Evolutionary conservation across 441 rosid genomes (phyloP).

Genomic region (Euphorbia celastroides): DNA sequence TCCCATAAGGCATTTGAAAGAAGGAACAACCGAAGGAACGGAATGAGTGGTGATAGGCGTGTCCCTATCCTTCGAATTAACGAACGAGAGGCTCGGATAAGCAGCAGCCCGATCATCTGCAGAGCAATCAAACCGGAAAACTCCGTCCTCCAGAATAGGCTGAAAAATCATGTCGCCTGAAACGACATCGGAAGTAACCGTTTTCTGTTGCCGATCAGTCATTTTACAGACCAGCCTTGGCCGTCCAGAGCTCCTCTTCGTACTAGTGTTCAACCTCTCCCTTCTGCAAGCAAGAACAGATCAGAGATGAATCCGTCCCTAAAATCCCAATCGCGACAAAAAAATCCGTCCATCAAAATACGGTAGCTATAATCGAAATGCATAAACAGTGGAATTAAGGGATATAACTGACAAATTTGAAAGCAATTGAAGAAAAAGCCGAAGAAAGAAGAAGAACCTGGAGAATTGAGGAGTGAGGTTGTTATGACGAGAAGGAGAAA

Average conservation of each 20-base stretch:
- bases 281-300: background rate
- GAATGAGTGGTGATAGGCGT: conserved; percentile 29
- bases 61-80: conserved; percentile 49
- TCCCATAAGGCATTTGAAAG: conserved; percentile 31
- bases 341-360: background rate
- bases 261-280: background rate
- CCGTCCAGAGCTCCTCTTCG: background rate
- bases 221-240: conserved; percentile 27
- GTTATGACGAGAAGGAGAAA: background rate
- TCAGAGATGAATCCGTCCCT: background rate
- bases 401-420: background rate
- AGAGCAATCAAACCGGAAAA: conserved; percentile 78
- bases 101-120: conserved; percentile 46
- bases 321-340: background rate
- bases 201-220: conserved; percentile 32
- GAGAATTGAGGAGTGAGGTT: background rate
- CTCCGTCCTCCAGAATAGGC: conserved; percentile 68
- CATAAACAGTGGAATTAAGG: background rate
- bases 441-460: background rate
- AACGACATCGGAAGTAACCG: conserved; percentile 26
- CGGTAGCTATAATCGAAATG: background rate
- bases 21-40: conserved; percentile 55
- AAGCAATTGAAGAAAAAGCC: background rate
- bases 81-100: conserved; percentile 71
- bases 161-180: conserved; percentile 55